Percentiles rank a stretch among this genome's conserved stretches.
phyloP scores from a whole-genome alignment of 1,284 basidiomycete genomes.

The Vanrija sp. region DNA sequence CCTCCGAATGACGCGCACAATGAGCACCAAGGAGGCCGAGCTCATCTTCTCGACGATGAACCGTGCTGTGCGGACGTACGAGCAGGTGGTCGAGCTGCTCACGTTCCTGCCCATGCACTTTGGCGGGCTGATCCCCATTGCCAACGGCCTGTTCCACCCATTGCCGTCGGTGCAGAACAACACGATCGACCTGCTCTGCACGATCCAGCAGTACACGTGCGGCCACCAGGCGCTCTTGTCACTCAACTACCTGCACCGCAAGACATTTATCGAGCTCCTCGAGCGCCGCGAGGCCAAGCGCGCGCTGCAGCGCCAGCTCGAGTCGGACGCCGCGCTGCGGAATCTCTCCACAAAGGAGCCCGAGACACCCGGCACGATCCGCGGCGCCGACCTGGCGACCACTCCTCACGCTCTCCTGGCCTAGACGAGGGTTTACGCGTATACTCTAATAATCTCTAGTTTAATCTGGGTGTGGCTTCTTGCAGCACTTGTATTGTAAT shows the following conservation, averaged over 20 bases:
- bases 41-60: conserved; percentile 70
- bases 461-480: too few relatives aligned
- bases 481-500: too few relatives aligned
- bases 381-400: conserved; percentile 7
- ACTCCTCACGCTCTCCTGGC: conserved; percentile 10
- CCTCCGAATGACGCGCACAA: conserved; percentile 59
- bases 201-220: conserved; percentile 69
- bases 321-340: neutral
- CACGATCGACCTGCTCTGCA: conserved; percentile 77
- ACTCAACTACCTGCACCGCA: conserved; percentile 85
- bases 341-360: neutral
- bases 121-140: conserved; percentile 78
- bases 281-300: conserved; percentile 16
- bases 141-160: conserved; percentile 87
- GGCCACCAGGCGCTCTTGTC: conserved; percentile 76
- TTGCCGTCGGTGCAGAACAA: conserved; percentile 66
- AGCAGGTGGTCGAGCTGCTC: conserved; percentile 86
- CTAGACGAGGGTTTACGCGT: neutral
- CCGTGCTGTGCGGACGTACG: conserved; percentile 67
- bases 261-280: conserved; percentile 27
- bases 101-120: conserved; percentile 69
- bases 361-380: conserved; percentile 5
- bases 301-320: conserved; percentile 1
- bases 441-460: too few relatives aligned
- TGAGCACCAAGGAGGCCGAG: conserved; percentile 64